phyloP scores from a whole-genome alignment of 2,329 filamentous ascomycete species.

The Metarhizium rileyi region DNA sequence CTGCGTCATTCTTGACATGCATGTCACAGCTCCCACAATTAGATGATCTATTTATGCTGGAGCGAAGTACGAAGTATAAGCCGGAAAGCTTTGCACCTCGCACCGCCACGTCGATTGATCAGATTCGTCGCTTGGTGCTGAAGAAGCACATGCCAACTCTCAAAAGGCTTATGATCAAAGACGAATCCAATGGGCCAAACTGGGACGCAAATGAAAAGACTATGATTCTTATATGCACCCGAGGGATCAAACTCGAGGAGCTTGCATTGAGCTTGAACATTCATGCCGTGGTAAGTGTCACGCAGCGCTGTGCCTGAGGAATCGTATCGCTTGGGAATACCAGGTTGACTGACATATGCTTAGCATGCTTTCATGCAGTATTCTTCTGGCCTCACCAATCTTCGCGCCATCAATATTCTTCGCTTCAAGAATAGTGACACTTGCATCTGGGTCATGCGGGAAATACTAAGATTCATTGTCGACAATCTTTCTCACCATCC shows the following conservation, averaged over 20 bases:
- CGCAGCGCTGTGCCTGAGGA: background rate
- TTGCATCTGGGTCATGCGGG: slow-evolving; percentile 45
- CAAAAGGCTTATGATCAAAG: slow-evolving; percentile 50
- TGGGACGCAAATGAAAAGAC: slow-evolving; percentile 52
- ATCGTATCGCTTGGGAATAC: background rate
- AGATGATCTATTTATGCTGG: slow-evolving; percentile 50
- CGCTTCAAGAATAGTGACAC: slow-evolving; percentile 46
- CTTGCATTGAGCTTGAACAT: slow-evolving; percentile 46
- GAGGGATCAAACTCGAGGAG: slow-evolving; percentile 42
- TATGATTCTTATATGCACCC: slow-evolving; percentile 41
- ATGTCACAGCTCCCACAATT: slow-evolving; percentile 42
- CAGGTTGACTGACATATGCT: background rate
- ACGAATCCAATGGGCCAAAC: slow-evolving; percentile 34
- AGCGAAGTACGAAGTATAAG: slow-evolving; percentile 40
- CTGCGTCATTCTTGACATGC: slow-evolving; percentile 41
- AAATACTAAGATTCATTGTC: slow-evolving; percentile 48
- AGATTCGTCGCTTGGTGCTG: slow-evolving; percentile 47
- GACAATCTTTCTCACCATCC: slow-evolving; percentile 48
- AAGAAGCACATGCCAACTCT: slow-evolving; percentile 47
- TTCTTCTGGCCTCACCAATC: slow-evolving; percentile 34
- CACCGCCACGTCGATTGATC: slow-evolving; percentile 40
- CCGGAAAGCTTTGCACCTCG: slow-evolving; percentile 43
- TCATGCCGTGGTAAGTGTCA: slow-evolving; percentile 39
- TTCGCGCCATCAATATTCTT: slow-evolving; percentile 47
- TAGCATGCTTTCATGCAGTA: slow-evolving; percentile 50